Evolutionary conservation across 2,329 filamentous ascomycete genomes (phyloP).

Genomic region (Rhynchosporium graminicola): DNA sequence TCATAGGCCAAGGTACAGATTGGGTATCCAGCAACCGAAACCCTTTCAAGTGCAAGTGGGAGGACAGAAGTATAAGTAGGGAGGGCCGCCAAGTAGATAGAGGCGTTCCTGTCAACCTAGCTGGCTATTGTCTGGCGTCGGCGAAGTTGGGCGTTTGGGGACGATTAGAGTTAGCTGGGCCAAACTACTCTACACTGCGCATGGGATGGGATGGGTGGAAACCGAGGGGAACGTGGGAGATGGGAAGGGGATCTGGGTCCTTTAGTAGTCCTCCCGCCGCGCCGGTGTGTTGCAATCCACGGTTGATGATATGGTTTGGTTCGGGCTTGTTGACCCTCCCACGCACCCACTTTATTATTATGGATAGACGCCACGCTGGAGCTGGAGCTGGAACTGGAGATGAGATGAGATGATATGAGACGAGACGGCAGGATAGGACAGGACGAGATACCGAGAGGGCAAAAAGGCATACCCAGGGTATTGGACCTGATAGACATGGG

Average conservation of each 20-base stretch:
- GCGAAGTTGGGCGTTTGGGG: conserved; percentile 11
- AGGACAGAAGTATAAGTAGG: conserved; percentile 6
- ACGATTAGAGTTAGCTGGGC: conserved; percentile 9
- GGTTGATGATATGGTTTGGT: too few relatives aligned
- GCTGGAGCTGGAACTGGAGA: conserved; percentile 8
- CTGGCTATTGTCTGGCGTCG: conserved; percentile 12
- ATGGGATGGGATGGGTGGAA: neutral
- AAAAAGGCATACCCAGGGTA: conserved; percentile 21
- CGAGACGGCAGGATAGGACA: too few relatives aligned
- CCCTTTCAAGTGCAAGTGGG: neutral
- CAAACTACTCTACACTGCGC: conserved; percentile 7
- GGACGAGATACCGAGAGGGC: neutral
- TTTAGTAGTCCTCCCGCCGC: conserved; percentile 23
- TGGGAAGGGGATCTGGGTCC: conserved; percentile 24
- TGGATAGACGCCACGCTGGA: neutral
- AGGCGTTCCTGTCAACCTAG: conserved; percentile 12
- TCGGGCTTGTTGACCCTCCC: conserved; percentile 3
- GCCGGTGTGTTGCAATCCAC: conserved; percentile 9
- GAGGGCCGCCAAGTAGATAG: conserved; percentile 13
- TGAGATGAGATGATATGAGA: neutral
- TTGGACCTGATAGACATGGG: neutral
- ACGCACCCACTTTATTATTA: conserved; percentile 11
- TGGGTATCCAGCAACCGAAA: neutral
- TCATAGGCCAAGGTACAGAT: neutral
- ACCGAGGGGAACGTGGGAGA: conserved; percentile 9